Evolutionary conservation across 2,329 filamentous ascomycete species (phyloP).

Genomic region (Fusarium duplospermum): DNA sequence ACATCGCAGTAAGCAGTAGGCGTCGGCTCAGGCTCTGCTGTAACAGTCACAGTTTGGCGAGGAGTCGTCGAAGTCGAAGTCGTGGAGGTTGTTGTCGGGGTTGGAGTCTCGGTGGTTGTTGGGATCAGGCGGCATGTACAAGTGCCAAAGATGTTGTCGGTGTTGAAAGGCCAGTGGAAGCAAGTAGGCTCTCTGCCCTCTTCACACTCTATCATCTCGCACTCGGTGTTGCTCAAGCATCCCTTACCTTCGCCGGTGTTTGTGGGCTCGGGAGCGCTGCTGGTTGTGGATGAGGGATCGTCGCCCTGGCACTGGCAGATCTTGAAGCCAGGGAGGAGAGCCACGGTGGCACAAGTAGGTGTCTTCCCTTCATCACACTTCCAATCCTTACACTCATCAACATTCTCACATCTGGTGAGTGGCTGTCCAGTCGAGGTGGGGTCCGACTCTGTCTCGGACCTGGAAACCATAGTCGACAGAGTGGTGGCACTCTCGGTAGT

Average conservation of each 20-base stretch:
- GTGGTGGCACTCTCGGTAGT: background rate
- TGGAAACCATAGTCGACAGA: background rate
- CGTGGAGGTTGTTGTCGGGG: background rate
- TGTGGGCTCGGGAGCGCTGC: background rate
- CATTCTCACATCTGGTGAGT: background rate
- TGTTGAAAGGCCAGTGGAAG: background rate
- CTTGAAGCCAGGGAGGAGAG: background rate
- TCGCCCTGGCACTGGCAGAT: background rate
- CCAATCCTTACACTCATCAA: background rate
- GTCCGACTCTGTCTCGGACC: background rate
- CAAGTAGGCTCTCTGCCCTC: background rate
- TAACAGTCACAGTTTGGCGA: background rate
- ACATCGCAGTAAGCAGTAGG: background rate
- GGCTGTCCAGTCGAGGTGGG: background rate
- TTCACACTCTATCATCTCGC: background rate
- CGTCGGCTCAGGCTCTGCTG: background rate
- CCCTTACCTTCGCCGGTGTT: background rate
- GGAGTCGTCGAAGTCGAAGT: background rate
- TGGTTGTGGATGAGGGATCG: background rate
- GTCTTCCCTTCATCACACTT: background rate
- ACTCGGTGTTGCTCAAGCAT: background rate
- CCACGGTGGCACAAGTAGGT: background rate
- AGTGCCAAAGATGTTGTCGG: background rate
- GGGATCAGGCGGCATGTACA: background rate
- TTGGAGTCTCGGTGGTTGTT: background rate